A percentile compares a stretch with the other conserved stretches of the same genome.
Conservation (phyloP, 2,329 filamentous ascomycete genomes). For the Alternaria consortialis region DNA sequence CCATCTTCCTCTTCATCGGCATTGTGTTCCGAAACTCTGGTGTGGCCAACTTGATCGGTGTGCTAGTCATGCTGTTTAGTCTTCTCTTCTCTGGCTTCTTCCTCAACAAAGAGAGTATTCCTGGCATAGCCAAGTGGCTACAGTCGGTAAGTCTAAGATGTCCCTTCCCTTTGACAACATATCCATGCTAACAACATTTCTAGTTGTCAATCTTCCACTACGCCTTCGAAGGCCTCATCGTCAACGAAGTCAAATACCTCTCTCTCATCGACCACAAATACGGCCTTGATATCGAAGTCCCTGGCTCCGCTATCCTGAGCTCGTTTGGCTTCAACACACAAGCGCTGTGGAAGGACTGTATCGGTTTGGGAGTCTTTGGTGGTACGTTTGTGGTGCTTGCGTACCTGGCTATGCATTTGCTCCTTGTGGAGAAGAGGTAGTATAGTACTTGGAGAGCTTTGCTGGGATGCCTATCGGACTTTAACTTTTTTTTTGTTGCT, state of each 20-base stretch:
- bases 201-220: slow-evolving; percentile 97
- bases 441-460: neutral
- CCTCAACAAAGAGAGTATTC: slow-evolving; percentile 93
- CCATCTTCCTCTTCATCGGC: slow-evolving; percentile 94
- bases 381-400: slow-evolving; percentile 85
- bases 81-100: slow-evolving; percentile 92
- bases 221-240: slow-evolving; percentile 93
- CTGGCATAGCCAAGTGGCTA: slow-evolving; percentile 83
- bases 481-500: neutral
- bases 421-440: slow-evolving; percentile 88
- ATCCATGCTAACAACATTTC: slow-evolving; percentile 16
- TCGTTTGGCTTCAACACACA: slow-evolving; percentile 93
- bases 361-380: slow-evolving; percentile 83
- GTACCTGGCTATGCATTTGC: slow-evolving; percentile 89
- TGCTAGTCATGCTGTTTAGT: slow-evolving; percentile 96
- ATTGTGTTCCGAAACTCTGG: slow-evolving; percentile 92
- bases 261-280: slow-evolving; percentile 94
- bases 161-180: neutral
- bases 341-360: slow-evolving; percentile 84
- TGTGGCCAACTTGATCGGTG: slow-evolving; percentile 92
- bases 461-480: neutral
- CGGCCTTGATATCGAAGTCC: slow-evolving; percentile 94
- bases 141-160: slow-evolving; percentile 69
- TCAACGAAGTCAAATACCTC: slow-evolving; percentile 93
- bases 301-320: slow-evolving; percentile 90